These are phyloP conservation scores for Pythium biforme DNA, from an alignment of 352 stramenopile species.

Conservation along the genomic window DNA sequence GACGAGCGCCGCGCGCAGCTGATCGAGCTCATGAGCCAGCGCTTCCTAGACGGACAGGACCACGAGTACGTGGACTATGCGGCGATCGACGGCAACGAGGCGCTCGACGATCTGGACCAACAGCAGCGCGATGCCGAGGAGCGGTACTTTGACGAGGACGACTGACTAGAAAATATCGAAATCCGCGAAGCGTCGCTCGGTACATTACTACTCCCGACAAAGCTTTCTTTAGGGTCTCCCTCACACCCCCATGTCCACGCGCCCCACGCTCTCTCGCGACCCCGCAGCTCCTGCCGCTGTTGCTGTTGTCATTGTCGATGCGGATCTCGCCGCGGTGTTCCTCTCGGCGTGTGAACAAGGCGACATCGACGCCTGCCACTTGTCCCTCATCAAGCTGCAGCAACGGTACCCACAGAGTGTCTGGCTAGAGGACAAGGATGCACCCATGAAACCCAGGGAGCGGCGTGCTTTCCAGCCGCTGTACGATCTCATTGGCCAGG, in stretches of 20 bases:
- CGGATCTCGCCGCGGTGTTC: slow-evolving; percentile 5
- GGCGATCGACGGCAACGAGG: slow-evolving; percentile 57
- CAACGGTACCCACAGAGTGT: slow-evolving; percentile 19
- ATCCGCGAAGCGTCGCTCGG: slow-evolving; percentile 19
- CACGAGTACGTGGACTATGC: slow-evolving; percentile 61
- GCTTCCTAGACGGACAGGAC: slow-evolving; percentile 69
- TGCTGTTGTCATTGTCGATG: slow-evolving; percentile 14
- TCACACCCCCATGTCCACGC: slow-evolving; percentile 1
- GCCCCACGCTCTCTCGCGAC: background rate
- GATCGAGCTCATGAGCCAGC: slow-evolving; percentile 69
- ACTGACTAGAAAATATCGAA: background rate
- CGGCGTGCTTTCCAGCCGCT: slow-evolving; percentile 16
- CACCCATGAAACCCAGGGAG: background rate
- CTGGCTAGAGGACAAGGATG: background rate
- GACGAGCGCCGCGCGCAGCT: slow-evolving; percentile 54
- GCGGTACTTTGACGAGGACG: slow-evolving; percentile 58
- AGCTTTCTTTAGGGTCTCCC: background rate
- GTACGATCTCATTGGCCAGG: slow-evolving; percentile 23
- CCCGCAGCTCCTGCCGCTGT: background rate
- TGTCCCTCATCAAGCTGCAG: slow-evolving; percentile 19
- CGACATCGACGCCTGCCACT: slow-evolving; percentile 25
- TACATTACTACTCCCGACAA: background rate
- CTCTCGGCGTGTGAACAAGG: slow-evolving; percentile 12
- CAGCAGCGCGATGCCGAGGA: slow-evolving; percentile 81
- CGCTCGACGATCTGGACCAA: slow-evolving; percentile 60